Evolutionary conservation across 2,329 filamentous ascomycete species (phyloP).

Genomic region (Hypomyces perniciosus): DNA sequence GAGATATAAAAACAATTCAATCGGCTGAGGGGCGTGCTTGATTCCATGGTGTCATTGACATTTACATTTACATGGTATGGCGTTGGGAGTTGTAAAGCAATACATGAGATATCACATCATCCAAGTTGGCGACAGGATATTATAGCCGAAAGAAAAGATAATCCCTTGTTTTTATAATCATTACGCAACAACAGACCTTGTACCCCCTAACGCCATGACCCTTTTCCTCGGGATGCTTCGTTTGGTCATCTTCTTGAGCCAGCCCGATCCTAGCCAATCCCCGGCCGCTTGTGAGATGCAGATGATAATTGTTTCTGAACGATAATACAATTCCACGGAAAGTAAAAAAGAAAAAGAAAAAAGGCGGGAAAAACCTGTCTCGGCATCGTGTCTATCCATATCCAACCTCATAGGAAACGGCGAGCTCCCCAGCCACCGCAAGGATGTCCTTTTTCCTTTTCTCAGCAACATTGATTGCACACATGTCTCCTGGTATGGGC

Average conservation of each 20-base stretch:
- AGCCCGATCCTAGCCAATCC: constrained; percentile 15
- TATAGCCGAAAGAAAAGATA: background rate
- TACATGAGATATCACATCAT: too few relatives aligned
- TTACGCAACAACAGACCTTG: constrained; percentile 19
- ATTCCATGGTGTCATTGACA: background rate
- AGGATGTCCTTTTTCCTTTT: background rate
- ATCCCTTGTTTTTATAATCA: constrained; percentile 17
- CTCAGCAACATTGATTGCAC: too few relatives aligned
- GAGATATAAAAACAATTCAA: constrained; percentile 13
- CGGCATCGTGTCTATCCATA: constrained; percentile 23
- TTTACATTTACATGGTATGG: background rate
- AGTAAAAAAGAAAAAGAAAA: constrained; percentile 1
- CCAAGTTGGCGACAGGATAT: too few relatives aligned
- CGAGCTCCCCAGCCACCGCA: background rate
- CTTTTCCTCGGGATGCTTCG: constrained; percentile 15
- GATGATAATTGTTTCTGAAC: constrained; percentile 4
- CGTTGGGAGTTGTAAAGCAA: constrained; percentile 1
- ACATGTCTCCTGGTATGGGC: too few relatives aligned
- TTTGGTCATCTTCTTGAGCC: constrained; percentile 9
- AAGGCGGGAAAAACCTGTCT: constrained; percentile 6
- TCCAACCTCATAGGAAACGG: constrained; percentile 16
- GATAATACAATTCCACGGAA: constrained; percentile 16
- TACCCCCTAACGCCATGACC: constrained; percentile 17
- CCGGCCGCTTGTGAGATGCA: constrained; percentile 14
- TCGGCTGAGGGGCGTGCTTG: background rate